phyloP scores from a whole-genome alignment of 2,329 filamentous ascomycete species.

The Nigrospora sphaerica region DNA sequence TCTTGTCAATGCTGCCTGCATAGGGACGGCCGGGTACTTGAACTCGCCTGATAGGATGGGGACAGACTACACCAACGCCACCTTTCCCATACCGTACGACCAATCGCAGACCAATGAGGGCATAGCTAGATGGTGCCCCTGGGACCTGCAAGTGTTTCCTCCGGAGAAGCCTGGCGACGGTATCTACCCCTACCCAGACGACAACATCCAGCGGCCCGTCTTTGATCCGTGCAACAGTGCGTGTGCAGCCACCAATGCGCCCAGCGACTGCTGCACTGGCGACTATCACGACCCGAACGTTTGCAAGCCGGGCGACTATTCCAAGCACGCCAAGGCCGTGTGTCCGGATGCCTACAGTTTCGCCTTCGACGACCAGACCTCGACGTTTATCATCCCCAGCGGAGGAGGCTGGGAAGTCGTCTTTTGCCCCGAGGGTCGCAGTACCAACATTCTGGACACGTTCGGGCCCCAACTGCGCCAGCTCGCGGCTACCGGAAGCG shows the following conservation, averaged over 20 bases:
- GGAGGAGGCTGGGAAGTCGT: conserved; percentile 74
- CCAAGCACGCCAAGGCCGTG: conserved; percentile 61
- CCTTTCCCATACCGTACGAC: conserved; percentile 64
- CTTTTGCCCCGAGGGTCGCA: conserved; percentile 62
- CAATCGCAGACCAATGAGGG: conserved; percentile 45
- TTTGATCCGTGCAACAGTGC: conserved; percentile 76
- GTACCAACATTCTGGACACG: conserved; percentile 50
- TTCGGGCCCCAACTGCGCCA: conserved; percentile 41
- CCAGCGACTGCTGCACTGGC: conserved; percentile 71
- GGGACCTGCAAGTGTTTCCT: conserved; percentile 63
- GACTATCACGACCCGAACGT: conserved; percentile 52
- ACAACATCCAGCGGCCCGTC: conserved; percentile 59
- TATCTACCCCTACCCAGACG: conserved; percentile 75
- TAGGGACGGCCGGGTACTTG: conserved; percentile 60
- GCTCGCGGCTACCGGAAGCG: conserved; percentile 33
- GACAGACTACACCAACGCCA: conserved; percentile 53
- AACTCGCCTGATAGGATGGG: conserved; percentile 47
- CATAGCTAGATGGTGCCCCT: conserved; percentile 70
- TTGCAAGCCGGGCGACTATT: conserved; percentile 64
- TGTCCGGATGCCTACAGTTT: conserved; percentile 84
- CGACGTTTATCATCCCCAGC: conserved; percentile 54
- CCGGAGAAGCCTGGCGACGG: conserved; percentile 67
- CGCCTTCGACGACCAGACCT: conserved; percentile 53
- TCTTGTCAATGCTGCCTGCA: conserved; percentile 69
- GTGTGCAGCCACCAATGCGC: conserved; percentile 60